Evolutionary conservation across 1,139 yeast species (phyloP).

Genomic region (Arxiozyma heterogenica): DNA sequence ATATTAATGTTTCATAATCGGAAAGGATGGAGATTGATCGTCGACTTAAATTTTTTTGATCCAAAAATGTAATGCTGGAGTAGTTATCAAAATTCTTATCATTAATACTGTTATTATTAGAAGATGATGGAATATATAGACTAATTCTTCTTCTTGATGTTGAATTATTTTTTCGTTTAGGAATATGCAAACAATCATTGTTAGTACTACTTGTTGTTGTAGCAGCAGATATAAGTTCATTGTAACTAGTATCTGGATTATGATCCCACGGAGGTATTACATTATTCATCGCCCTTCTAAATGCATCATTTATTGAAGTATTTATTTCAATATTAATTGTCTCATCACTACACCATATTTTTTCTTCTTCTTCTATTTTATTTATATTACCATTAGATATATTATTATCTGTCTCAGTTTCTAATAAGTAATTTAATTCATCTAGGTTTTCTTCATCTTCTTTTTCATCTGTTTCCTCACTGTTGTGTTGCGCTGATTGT

Average conservation of each 20-base stretch:
- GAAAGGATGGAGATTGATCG: slow-evolving; percentile 11
- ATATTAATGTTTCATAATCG: slow-evolving; percentile 9
- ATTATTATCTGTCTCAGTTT: slow-evolving; percentile 6
- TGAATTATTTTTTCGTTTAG: not conserved
- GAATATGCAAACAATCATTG: not conserved
- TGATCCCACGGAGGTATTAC: slow-evolving; percentile 5
- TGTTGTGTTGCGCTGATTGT: not conserved
- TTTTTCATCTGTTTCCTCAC: not conserved
- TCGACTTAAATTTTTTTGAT: slow-evolving; percentile 4
- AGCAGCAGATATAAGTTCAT: not conserved
- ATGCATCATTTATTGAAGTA: slow-evolving; percentile 16
- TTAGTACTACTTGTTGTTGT: not conserved
- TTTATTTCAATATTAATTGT: slow-evolving; percentile 5
- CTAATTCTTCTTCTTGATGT: slow-evolving; percentile 2
- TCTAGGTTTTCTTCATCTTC: slow-evolving; percentile 11
- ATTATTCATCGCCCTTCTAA: slow-evolving; percentile 16
- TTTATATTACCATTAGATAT: not conserved
- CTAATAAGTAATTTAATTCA: slow-evolving; percentile 23
- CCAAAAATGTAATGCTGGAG: not conserved
- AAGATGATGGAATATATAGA: slow-evolving; percentile 5
- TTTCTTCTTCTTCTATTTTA: slow-evolving; percentile 4
- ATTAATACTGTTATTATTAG: not conserved
- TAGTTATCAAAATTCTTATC: not conserved
- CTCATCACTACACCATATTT: not conserved
- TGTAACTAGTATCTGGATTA: not conserved